Conservation (phyloP, 2,329 filamentous ascomycete species). For the Calonectria multiphialidica region DNA sequence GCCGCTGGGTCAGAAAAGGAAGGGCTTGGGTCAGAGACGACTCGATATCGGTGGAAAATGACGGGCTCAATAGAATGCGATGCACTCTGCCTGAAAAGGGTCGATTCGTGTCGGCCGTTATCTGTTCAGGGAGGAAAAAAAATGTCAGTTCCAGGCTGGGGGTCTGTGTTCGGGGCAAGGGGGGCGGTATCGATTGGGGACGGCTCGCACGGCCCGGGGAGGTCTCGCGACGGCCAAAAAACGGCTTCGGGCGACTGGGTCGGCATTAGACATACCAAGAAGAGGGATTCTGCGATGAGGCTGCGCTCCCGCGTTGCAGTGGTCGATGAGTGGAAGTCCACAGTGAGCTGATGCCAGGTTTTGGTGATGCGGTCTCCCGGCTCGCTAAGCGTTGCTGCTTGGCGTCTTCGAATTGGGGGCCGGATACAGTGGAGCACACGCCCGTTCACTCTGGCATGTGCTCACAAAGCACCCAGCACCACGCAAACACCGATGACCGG, state of each 20-base stretch:
- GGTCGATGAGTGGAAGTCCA: conserved; percentile 40
- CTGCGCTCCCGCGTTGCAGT: conserved; percentile 38
- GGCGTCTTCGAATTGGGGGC: conserved; percentile 46
- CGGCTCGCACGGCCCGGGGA: conserved; percentile 10
- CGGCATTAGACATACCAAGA: conserved; percentile 39
- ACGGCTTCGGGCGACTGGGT: not conserved
- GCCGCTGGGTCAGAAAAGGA: conserved; percentile 24
- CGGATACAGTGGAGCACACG: conserved; percentile 47
- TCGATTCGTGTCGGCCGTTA: conserved; percentile 22
- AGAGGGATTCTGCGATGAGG: conserved; percentile 42
- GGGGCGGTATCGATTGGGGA: conserved; percentile 15
- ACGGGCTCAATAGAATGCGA: conserved; percentile 21
- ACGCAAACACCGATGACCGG: conserved; percentile 26
- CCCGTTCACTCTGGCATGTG: conserved; percentile 45
- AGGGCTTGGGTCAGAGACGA: conserved; percentile 12
- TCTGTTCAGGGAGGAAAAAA: conserved; percentile 15
- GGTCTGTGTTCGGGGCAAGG: conserved; percentile 7
- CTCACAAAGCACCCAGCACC: conserved; percentile 41
- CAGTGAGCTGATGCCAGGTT: conserved; percentile 46
- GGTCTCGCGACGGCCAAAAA: conserved; percentile 10
- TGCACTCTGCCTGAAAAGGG: conserved; percentile 10
- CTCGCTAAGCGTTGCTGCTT: conserved; percentile 51
- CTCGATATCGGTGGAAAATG: conserved; percentile 3
- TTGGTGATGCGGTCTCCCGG: conserved; percentile 41
- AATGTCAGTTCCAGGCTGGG: conserved; percentile 24